Percentiles rank a stretch among this genome's conserved stretches.
Evolutionary conservation across 2,329 filamentous ascomycete genomes (phyloP).

Genomic region (Colletotrichum euphorbiae): DNA sequence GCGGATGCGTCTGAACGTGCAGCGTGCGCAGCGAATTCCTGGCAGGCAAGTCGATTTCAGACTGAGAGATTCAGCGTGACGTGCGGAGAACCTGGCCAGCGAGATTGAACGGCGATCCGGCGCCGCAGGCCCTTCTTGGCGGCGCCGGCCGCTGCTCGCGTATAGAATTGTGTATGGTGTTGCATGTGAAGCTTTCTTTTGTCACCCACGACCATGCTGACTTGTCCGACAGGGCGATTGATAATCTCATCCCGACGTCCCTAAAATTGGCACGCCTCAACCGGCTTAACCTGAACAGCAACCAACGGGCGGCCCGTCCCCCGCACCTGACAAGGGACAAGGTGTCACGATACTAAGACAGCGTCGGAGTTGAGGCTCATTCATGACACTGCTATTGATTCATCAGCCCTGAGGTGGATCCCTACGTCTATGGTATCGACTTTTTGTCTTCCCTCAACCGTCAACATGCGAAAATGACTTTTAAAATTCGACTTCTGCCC

Average conservation of each 20-base stretch:
- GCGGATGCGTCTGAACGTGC: background rate
- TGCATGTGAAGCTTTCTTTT: too few species aligned
- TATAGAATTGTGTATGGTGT: too few species aligned
- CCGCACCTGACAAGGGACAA: background rate
- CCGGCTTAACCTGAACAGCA: too few species aligned
- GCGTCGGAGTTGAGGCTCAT: background rate
- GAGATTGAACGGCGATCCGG: constrained; percentile 16
- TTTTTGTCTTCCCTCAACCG: constrained; percentile 21
- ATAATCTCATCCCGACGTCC: too few species aligned
- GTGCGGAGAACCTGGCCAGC: constrained; percentile 28
- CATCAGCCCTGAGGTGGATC: constrained; percentile 36
- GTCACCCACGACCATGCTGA: too few species aligned
- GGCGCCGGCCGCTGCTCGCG: background rate
- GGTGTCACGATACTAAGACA: background rate
- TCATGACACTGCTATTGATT: constrained; percentile 38
- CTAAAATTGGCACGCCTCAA: too few species aligned
- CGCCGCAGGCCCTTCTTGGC: background rate
- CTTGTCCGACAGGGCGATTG: too few species aligned
- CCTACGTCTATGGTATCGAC: constrained; percentile 39
- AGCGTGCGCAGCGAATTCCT: background rate
- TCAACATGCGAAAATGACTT: constrained; percentile 32
- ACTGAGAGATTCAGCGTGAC: background rate
- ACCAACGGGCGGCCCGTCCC: too few species aligned
- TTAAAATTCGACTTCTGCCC: background rate
- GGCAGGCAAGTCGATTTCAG: background rate